Evolutionary conservation across 1,284 basidiomycete species (phyloP).

Genomic region (Dichomitus squalens): DNA sequence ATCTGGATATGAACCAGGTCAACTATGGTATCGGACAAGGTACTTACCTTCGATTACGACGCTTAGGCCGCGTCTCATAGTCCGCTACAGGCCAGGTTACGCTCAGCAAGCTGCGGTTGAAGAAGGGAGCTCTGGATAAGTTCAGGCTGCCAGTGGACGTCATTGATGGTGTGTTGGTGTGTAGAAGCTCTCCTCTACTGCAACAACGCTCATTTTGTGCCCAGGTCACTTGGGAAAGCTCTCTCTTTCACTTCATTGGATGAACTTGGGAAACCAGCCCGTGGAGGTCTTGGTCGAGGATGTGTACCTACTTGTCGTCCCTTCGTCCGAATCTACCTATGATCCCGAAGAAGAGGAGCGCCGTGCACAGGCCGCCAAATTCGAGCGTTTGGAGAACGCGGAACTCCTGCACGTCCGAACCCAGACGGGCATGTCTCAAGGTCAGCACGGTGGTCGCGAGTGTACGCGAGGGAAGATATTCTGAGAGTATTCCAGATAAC

Average conservation of each 20-base stretch:
- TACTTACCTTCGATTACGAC: slow-evolving; percentile 24
- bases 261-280: slow-evolving; percentile 91
- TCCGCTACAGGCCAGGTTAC: slow-evolving; percentile 76
- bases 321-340: slow-evolving; percentile 71
- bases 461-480: slow-evolving; percentile 1
- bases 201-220: background rate
- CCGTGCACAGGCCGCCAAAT: slow-evolving; percentile 84
- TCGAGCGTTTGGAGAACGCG: slow-evolving; percentile 87
- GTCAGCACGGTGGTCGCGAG: slow-evolving; percentile 33
- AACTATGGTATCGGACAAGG: slow-evolving; percentile 96
- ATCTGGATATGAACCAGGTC: slow-evolving; percentile 93
- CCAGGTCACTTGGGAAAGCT: slow-evolving; percentile 93
- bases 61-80: background rate
- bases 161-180: slow-evolving; percentile 70
- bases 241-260: slow-evolving; percentile 94
- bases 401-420: slow-evolving; percentile 82
- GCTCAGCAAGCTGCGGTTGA: slow-evolving; percentile 82
- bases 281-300: slow-evolving; percentile 94
- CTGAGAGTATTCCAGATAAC: slow-evolving; percentile 43
- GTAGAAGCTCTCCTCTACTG: background rate
- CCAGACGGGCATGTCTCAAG: slow-evolving; percentile 55
- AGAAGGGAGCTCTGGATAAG: slow-evolving; percentile 95
- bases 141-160: slow-evolving; percentile 97
- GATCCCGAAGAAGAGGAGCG: slow-evolving; percentile 87
- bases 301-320: slow-evolving; percentile 92